These are phyloP conservation scores for Delitschia confertaspora DNA, from an alignment of 495 filamentous ascomycete genomes.

Conservation along the genomic window DNA sequence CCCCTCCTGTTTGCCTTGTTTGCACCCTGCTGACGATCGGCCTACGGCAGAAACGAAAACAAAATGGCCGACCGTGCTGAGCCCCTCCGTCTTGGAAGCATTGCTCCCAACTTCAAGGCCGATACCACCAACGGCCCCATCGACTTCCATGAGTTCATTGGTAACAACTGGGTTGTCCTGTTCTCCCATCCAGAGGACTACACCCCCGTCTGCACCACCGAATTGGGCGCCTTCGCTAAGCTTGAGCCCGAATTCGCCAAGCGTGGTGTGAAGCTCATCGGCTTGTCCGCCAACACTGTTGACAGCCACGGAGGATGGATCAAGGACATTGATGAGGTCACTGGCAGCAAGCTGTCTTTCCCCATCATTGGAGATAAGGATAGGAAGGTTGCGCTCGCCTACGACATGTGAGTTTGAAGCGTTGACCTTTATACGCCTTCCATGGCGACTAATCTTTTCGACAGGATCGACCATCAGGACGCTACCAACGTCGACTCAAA, in stretches of 20 bases:
- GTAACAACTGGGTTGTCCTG: constrained; percentile 86
- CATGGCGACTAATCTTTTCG: neutral
- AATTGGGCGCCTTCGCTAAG: constrained; percentile 94
- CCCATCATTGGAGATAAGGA: constrained; percentile 98
- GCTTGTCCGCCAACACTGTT: constrained; percentile 76
- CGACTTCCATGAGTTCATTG: constrained; percentile 96
- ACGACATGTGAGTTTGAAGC: constrained; percentile 82
- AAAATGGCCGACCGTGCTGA: constrained; percentile 30
- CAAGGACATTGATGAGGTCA: constrained; percentile 92
- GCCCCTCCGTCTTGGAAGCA: constrained; percentile 73
- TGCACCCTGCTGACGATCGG: neutral
- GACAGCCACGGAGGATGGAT: constrained; percentile 65
- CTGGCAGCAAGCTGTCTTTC: constrained; percentile 70
- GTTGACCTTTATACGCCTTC: no score
- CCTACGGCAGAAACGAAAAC: constrained; percentile 3
- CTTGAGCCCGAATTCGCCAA: constrained; percentile 94
- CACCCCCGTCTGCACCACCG: constrained; percentile 92
- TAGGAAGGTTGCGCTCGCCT: constrained; percentile 79
- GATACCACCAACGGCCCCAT: constrained; percentile 86
- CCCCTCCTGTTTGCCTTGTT: constrained; percentile 25
- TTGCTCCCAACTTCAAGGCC: constrained; percentile 88
- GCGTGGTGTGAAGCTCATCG: constrained; percentile 91
- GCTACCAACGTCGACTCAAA: constrained; percentile 85
- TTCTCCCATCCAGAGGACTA: constrained; percentile 89
- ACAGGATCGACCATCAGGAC: constrained; percentile 76